A percentile compares a stretch with the other conserved stretches of the same genome.
Conservation (phyloP, 169 alveolate genomes). For the Plasmodium cynomolgi region DNA sequence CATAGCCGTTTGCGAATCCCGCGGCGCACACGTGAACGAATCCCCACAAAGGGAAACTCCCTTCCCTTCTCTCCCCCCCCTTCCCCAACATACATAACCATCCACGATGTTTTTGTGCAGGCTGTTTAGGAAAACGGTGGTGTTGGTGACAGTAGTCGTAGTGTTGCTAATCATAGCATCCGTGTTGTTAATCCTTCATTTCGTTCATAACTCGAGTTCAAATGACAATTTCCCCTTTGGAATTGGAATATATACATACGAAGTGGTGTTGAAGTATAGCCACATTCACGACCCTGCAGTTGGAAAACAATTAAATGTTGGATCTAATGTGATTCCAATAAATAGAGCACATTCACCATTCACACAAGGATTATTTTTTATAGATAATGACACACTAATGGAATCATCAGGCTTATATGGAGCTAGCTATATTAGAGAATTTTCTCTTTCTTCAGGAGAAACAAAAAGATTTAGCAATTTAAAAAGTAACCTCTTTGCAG, state of each 20-base stretch:
- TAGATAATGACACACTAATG: conserved; percentile 25
- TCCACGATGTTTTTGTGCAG: conserved; percentile 61
- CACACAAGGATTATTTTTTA: conserved; percentile 79
- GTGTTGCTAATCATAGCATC: conserved; percentile 14
- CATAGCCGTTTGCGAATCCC: background rate
- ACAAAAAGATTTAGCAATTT: conserved; percentile 56
- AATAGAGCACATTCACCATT: conserved; percentile 51
- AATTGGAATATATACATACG: conserved; percentile 25
- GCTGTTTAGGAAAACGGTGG: conserved; percentile 13
- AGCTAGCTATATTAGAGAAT: conserved; percentile 71
- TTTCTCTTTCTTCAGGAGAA: conserved; percentile 46
- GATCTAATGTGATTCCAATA: background rate
- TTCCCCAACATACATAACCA: background rate
- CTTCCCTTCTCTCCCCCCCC: background rate
- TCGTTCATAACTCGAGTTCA: background rate
- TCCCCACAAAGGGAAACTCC: background rate
- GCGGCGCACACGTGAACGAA: background rate
- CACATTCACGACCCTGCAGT: conserved; percentile 47
- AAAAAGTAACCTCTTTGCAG: conserved; percentile 73
- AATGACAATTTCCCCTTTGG: background rate
- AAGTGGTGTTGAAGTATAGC: conserved; percentile 21
- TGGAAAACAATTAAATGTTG: conserved; percentile 21
- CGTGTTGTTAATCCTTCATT: conserved; percentile 10
- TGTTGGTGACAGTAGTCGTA: conserved; percentile 2
- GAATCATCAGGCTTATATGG: conserved; percentile 77